A percentile compares a stretch with the other conserved stretches of the same genome.
Evolutionary conservation across 495 filamentous ascomycete genomes (phyloP).

Genomic region (Clavariopsis aquatica): DNA sequence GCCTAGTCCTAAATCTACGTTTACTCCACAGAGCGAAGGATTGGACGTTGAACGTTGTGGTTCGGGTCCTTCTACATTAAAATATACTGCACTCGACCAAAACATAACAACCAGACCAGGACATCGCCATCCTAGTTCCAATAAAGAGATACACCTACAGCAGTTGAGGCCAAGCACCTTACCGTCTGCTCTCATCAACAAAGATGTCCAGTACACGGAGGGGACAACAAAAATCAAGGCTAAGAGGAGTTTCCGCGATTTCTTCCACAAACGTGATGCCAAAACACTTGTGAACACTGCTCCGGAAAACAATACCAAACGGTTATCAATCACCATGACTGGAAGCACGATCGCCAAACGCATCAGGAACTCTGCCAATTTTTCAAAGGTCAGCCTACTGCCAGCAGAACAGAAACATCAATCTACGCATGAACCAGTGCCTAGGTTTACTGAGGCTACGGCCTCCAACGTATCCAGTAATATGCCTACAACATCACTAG

Average conservation of each 20-base stretch:
- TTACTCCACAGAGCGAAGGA: neutral
- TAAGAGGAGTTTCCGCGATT: conserved; percentile 13
- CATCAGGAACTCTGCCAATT: conserved; percentile 13
- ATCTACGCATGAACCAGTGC: neutral
- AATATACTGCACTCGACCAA: neutral
- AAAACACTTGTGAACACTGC: neutral
- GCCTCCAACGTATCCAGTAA: neutral
- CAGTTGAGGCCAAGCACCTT: neutral
- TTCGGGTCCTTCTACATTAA: neutral
- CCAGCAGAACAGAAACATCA: neutral
- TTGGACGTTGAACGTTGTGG: neutral
- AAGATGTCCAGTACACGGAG: neutral
- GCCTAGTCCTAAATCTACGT: neutral
- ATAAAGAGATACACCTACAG: neutral
- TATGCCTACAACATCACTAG: neutral
- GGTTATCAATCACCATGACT: conserved; percentile 3
- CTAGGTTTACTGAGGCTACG: neutral
- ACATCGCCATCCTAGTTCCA: neutral
- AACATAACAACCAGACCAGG: neutral
- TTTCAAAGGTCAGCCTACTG: conserved; percentile 1
- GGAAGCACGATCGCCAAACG: conserved; percentile 14
- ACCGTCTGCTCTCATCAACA: neutral
- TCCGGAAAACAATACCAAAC: conserved; percentile 1
- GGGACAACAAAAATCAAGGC: conserved; percentile 6
- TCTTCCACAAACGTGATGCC: conserved; percentile 21